Evolutionary conservation across 441 rosid genomes (phyloP).

Genomic region (Populus hybrid): DNA sequence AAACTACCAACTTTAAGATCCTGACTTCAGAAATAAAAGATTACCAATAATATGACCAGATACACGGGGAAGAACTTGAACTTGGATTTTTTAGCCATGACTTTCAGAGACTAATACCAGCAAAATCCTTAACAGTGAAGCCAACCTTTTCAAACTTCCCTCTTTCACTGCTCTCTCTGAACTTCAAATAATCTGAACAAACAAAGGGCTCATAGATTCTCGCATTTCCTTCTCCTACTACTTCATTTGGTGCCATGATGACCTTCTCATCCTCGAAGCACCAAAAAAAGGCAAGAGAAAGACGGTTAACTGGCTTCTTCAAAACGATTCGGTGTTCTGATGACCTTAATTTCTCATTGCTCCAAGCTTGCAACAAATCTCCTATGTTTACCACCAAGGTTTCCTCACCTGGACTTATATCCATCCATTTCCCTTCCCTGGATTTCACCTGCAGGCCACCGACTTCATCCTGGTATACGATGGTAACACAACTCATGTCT

Average conservation of each 20-base stretch:
- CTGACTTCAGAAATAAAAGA: not conserved
- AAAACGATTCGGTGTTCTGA: constrained; percentile 50
- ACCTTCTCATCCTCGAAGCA: constrained; percentile 52
- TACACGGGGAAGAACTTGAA: not conserved
- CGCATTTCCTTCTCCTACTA: constrained; percentile 30
- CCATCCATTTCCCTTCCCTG: constrained; percentile 48
- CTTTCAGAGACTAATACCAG: constrained; percentile 26
- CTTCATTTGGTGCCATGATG: constrained; percentile 41
- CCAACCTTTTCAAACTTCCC: constrained; percentile 57
- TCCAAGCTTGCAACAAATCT: constrained; percentile 64
- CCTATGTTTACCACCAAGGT: constrained; percentile 52
- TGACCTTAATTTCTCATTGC: constrained; percentile 47
- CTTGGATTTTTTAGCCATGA: not conserved
- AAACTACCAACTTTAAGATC: not conserved
- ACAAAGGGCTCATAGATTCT: constrained; percentile 41
- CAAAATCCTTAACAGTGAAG: constrained; percentile 51
- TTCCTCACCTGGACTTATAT: constrained; percentile 43
- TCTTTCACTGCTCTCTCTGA: constrained; percentile 43
- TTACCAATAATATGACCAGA: not conserved
- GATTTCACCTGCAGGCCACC: constrained; percentile 58
- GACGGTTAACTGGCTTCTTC: constrained; percentile 30
- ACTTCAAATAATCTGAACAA: constrained; percentile 45
- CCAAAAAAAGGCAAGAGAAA: constrained; percentile 54
- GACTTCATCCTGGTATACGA: constrained; percentile 46
- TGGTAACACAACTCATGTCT: constrained; percentile 20